A percentile compares a stretch with the other conserved stretches of the same genome.
These are phyloP conservation scores for Thamnidium elegans DNA, from an alignment of 192 early-diverging fungal species.

Conservation along the genomic window DNA sequence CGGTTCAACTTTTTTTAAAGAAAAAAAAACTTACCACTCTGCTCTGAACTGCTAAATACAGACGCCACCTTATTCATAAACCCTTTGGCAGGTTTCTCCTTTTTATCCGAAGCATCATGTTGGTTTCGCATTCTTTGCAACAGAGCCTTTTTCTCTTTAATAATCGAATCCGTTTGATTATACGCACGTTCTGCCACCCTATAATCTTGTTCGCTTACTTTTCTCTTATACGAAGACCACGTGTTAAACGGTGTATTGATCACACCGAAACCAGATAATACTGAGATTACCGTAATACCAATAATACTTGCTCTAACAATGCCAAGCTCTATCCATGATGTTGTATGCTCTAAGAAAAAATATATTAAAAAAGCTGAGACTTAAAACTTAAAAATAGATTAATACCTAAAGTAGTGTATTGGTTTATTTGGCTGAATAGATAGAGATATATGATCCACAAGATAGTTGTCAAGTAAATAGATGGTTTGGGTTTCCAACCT, in stretches of 20 bases:
- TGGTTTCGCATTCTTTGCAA: slow-evolving; percentile 4
- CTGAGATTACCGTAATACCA: slow-evolving; percentile 91
- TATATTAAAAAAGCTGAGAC: background rate
- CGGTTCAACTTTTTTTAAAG: background rate
- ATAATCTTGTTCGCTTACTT: slow-evolving; percentile 16
- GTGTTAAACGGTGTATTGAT: slow-evolving; percentile 90
- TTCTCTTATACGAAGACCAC: slow-evolving; percentile 66
- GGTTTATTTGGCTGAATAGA: background rate
- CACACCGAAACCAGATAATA: slow-evolving; percentile 91
- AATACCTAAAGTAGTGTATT: slow-evolving; percentile 10
- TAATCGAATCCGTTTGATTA: slow-evolving; percentile 60
- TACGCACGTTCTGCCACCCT: slow-evolving; percentile 41
- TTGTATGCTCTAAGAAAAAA: slow-evolving; percentile 18
- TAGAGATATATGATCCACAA: slow-evolving; percentile 33
- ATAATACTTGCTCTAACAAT: slow-evolving; percentile 85
- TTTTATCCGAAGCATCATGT: background rate
- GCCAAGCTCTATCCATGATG: slow-evolving; percentile 57
- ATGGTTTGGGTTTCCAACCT: slow-evolving; percentile 8
- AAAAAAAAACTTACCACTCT: background rate
- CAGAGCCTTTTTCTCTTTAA: slow-evolving; percentile 49
- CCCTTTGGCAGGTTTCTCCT: background rate
- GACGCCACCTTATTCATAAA: background rate
- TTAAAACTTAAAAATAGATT: background rate
- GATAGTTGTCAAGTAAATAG: slow-evolving; percentile 7
- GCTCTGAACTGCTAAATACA: background rate